Base-by-base conservation (phyloP, 108 stramenopile species). In the Hondaea fermentalgiana region DNA sequence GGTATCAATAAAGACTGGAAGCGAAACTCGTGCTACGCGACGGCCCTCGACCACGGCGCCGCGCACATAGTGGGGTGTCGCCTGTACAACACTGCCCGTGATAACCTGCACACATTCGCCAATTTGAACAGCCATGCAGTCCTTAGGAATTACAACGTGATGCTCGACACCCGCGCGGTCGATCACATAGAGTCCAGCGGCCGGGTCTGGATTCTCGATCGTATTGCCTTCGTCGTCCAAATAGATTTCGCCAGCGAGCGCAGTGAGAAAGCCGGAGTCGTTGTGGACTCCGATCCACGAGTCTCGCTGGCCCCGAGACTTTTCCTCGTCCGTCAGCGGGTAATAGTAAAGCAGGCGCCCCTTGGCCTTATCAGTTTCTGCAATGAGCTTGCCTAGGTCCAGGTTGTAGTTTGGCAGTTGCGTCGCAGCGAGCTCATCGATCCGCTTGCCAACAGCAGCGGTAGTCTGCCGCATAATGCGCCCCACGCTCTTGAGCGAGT, bases 281-380 rank as follows among this genome's bases (percentile, higher is more conserved):
- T 96, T 96, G 91, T 97, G 97, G 95, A 96, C 96, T 47, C 96
- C 96, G 87, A 98, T 98, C 97, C 97, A 98, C 8, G 93, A 94
- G 89, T 96, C 96, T 72, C 92, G 92, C 49, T 87, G 59, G 71
- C 51, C 44, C 6, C 72, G 90, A 58, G 88, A 87, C 17, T 53
- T 71, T 25, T 59, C 88, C 8, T 87, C 57, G 19, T 76, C 93
- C 3, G 88, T 47, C 5, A 97, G 59, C 19, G 97, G 97, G 91
- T 92, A 98, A 89, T 98, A 98, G 59, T 98, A 98, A 44, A 98
- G 89, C 17, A 98, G 90, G 21, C 97, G 93, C 4, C 95, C 96
- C 91, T 98, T 98, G 44, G 92, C 96, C 90, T 98, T 98, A 69
- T 96, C 96, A 4, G 97, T 96, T 12, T 88, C 88, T 47, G 89